Evolutionary conservation across 1,284 basidiomycete genomes (phyloP).

Genomic region (Boletus smithii): DNA sequence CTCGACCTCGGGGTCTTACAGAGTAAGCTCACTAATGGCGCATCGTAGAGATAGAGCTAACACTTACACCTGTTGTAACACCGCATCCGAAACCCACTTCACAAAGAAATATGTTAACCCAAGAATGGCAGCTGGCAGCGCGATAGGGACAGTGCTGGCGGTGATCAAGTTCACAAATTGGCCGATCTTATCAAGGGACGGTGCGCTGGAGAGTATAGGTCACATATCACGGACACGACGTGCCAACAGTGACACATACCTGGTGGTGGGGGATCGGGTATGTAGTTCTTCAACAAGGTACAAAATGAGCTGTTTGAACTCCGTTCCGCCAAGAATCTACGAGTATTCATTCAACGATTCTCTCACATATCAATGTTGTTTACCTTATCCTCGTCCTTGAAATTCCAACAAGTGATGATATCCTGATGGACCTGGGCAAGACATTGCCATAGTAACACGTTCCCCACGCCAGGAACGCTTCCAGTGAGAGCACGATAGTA

Average conservation of each 20-base stretch:
- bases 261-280: not conserved
- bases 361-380: not conserved
- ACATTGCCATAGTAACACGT: constrained; percentile 5
- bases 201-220: not conserved
- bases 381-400: constrained; percentile 6
- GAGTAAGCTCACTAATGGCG: not conserved
- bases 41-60: not conserved
- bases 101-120: constrained; percentile 9
- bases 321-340: constrained; percentile 9
- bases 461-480: constrained; percentile 1
- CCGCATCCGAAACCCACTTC: constrained; percentile 3
- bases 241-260: not conserved
- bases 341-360: not conserved
- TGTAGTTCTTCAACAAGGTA: constrained; percentile 10
- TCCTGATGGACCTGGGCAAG: constrained; percentile 9
- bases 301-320: constrained; percentile 9
- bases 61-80: constrained; percentile 3
- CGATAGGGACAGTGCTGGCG: constrained; percentile 3
- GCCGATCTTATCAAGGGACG: constrained; percentile 1
- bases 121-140: constrained; percentile 7
- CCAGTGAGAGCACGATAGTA: constrained; percentile 6
- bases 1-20: constrained; percentile 10
- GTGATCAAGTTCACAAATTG: constrained; percentile 8
- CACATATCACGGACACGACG: not conserved
- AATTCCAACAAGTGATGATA: constrained; percentile 10